Evolutionary conservation across 2,329 filamentous ascomycete species (phyloP).

Genomic region (Neonectria hederae): DNA sequence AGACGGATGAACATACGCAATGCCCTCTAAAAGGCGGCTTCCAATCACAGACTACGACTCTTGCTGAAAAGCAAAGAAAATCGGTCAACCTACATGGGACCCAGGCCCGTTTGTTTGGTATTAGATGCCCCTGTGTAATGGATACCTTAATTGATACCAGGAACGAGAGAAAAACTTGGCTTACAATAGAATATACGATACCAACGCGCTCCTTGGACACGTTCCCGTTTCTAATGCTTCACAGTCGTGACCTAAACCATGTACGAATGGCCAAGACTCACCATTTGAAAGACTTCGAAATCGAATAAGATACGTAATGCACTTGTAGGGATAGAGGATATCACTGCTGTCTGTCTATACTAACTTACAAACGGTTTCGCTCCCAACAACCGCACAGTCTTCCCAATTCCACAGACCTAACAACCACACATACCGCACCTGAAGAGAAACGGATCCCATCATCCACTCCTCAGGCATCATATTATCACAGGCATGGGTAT

Average conservation of each 20-base stretch:
- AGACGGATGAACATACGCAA: not conserved
- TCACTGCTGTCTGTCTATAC: conserved; percentile 40
- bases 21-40: not conserved
- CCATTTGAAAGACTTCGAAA: not conserved
- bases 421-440: not conserved
- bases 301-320: not conserved
- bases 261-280: not conserved
- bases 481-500: not conserved
- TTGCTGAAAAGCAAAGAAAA: not conserved
- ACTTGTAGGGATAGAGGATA: conserved; percentile 42
- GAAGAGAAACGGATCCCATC: not conserved
- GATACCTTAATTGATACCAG: conserved; percentile 1
- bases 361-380: conserved; percentile 14
- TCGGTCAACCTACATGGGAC: not conserved
- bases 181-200: conserved; percentile 7
- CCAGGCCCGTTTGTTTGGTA: not conserved
- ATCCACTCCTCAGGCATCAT: not conserved
- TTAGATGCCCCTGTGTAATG: conserved; percentile 4
- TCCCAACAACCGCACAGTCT: conserved; percentile 10
- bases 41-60: not conserved
- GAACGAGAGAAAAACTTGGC: not conserved
- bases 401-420: not conserved
- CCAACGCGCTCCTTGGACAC: not conserved
- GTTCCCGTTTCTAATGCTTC: not conserved
- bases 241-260: not conserved